Percentiles rank a stretch among this genome's conserved stretches.
These are phyloP conservation scores for Sporothrix pseudoabietina DNA, from an alignment of 2,329 filamentous ascomycete species.

Conservation along the genomic window DNA sequence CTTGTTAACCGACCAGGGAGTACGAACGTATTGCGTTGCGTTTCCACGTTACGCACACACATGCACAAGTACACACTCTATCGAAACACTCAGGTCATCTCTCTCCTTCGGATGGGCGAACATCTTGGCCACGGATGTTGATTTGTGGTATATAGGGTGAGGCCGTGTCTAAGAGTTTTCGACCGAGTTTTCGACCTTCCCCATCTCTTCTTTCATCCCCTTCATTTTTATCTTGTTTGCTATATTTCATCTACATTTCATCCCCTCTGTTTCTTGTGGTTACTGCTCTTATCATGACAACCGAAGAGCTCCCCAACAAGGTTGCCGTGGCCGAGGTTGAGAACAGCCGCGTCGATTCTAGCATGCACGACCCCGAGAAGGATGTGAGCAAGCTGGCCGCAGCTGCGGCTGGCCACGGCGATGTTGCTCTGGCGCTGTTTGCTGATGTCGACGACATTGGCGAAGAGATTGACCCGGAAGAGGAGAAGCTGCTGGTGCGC, in stretches of 20 bases:
- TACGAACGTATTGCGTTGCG: background rate
- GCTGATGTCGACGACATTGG: slow-evolving; percentile 13
- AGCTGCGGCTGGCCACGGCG: background rate
- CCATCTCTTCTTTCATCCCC: background rate
- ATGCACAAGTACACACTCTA: background rate
- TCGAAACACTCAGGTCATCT: background rate
- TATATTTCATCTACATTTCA: background rate
- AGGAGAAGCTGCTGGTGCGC: slow-evolving; percentile 42
- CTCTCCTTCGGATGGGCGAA: background rate
- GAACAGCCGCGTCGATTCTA: background rate
- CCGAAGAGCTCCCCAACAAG: slow-evolving; percentile 11
- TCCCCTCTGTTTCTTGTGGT: background rate
- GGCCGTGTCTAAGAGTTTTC: background rate
- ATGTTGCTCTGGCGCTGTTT: slow-evolving; percentile 21
- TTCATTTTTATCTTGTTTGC: background rate
- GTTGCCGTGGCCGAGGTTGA: slow-evolving; percentile 12
- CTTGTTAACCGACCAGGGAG: background rate
- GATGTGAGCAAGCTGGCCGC: background rate
- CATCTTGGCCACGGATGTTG: slow-evolving; percentile 7
- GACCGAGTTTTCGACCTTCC: background rate
- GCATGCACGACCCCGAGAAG: slow-evolving; percentile 6
- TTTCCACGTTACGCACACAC: background rate
- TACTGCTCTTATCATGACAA: background rate
- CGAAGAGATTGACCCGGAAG: slow-evolving; percentile 43
- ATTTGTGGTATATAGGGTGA: slow-evolving; percentile 16